Percentiles rank a stretch among this genome's conserved stretches.
Evolutionary conservation across 2,329 filamentous ascomycete species (phyloP).

Genomic region (Cercospora citrullina): DNA sequence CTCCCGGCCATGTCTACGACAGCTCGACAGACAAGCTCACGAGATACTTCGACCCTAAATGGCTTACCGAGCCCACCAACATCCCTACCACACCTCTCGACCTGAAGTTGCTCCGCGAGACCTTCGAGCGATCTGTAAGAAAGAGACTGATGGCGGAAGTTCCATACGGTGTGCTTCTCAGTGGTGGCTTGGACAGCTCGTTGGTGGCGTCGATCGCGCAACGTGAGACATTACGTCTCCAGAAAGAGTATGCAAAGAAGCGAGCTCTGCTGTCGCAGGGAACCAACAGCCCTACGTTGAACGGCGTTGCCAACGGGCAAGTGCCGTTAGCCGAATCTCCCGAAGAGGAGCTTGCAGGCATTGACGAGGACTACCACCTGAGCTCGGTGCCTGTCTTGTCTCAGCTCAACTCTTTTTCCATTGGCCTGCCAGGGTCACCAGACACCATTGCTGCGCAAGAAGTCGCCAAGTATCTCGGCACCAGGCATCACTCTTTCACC

Average conservation of each 20-base stretch:
- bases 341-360: constrained; percentile 78
- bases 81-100: constrained; percentile 80
- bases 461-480: constrained; percentile 94
- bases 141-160: constrained; percentile 99
- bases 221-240: constrained; percentile 38
- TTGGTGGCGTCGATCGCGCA: constrained; percentile 46
- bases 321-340: constrained; percentile 49
- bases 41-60: constrained; percentile 86
- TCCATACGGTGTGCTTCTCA: constrained; percentile 92
- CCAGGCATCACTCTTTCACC: constrained; percentile 96
- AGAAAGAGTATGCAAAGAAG: constrained; percentile 46
- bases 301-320: constrained; percentile 46
- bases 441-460: constrained; percentile 90
- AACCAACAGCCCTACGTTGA: constrained; percentile 32
- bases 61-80: constrained; percentile 77
- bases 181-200: constrained; percentile 93
- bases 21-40: constrained; percentile 83
- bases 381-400: constrained; percentile 88
- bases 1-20: constrained; percentile 93
- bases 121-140: constrained; percentile 85
- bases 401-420: constrained; percentile 98
- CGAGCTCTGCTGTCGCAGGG: constrained; percentile 43
- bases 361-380: constrained; percentile 87
- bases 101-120: constrained; percentile 75
- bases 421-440: constrained; percentile 87